Percentiles rank a stretch among this genome's conserved stretches.
Conservation (phyloP, 441 rosid species). For the Aleurites moluccanus region DNA sequence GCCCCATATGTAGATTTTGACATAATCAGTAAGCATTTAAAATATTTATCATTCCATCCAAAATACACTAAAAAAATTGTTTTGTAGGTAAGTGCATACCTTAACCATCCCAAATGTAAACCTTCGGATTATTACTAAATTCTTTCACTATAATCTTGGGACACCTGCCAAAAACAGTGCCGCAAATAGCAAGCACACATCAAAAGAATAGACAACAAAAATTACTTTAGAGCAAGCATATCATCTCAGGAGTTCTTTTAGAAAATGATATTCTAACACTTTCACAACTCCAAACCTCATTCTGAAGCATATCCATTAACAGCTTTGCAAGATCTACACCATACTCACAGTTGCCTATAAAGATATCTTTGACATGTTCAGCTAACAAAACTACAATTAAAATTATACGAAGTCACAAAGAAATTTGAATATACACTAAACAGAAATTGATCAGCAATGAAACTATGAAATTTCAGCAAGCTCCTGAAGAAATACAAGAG, state of each 20-base stretch:
- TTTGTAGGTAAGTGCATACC: constrained; percentile 40
- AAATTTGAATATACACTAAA: neutral
- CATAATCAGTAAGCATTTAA: constrained; percentile 41
- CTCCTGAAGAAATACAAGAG: constrained; percentile 2
- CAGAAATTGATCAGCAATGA: constrained; percentile 1
- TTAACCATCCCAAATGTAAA: constrained; percentile 79
- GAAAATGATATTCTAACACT: constrained; percentile 80
- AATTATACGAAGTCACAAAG: neutral
- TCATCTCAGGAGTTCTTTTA: constrained; percentile 74
- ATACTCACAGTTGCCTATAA: constrained; percentile 67
- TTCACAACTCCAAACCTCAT: constrained; percentile 75
- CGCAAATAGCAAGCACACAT: constrained; percentile 12
- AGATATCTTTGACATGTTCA: neutral
- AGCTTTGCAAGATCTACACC: constrained; percentile 72
- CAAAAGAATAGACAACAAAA: constrained; percentile 7
- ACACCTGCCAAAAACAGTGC: constrained; percentile 43
- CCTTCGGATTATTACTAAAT: constrained; percentile 62
- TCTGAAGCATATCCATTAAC: constrained; percentile 49
- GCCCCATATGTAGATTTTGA: constrained; percentile 84
- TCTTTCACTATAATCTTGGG: constrained; percentile 53
- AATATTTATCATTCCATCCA: constrained; percentile 8
- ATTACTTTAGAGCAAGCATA: constrained; percentile 21
- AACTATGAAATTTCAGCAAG: constrained; percentile 5
- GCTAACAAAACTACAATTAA: neutral
- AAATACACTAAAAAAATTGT: neutral